A percentile compares a stretch with the other conserved stretches of the same genome.
These are phyloP conservation scores for Ceratobasidium sp. DNA, from an alignment of 1,284 basidiomycete species.

Conservation along the genomic window DNA sequence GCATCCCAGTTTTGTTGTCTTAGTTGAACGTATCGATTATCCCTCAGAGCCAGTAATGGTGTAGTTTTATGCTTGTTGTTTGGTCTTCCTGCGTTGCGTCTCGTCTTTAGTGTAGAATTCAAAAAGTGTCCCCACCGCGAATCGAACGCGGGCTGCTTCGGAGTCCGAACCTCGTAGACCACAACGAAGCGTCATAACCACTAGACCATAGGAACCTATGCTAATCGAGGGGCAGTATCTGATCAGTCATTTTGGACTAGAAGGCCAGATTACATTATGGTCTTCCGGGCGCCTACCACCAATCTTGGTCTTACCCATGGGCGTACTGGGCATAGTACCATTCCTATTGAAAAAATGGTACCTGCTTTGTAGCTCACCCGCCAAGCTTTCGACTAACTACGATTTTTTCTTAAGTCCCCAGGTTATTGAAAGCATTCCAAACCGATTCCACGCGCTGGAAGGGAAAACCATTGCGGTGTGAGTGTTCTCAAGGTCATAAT, in stretches of 20 bases:
- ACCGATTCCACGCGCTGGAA: slow-evolving; percentile 65
- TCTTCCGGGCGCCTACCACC: neutral
- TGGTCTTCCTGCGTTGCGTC: neutral
- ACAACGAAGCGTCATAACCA: slow-evolving; percentile 42
- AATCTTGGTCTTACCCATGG: slow-evolving; percentile 50
- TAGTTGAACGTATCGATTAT: neutral
- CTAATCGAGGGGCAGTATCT: neutral
- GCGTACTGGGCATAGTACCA: slow-evolving; percentile 55
- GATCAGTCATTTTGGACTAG: neutral
- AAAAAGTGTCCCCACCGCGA: slow-evolving; percentile 36
- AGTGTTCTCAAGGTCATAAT: slow-evolving; percentile 47
- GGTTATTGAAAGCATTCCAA: slow-evolving; percentile 68
- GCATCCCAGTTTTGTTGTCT: neutral
- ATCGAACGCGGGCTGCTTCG: slow-evolving; percentile 38
- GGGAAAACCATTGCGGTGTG: slow-evolving; percentile 79
- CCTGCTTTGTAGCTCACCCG: neutral
- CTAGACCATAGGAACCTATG: slow-evolving; percentile 41
- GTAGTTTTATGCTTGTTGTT: neutral
- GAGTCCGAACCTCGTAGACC: neutral
- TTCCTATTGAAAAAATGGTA: slow-evolving; percentile 55
- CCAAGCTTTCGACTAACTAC: neutral
- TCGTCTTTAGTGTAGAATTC: neutral
- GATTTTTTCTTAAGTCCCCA: slow-evolving; percentile 64
- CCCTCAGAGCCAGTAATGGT: neutral
- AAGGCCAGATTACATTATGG: neutral